Percentiles rank a stretch among this genome's conserved stretches.
Conservation (phyloP, 1,284 basidiomycete species). For the Cryptococcus hybrid region DNA sequence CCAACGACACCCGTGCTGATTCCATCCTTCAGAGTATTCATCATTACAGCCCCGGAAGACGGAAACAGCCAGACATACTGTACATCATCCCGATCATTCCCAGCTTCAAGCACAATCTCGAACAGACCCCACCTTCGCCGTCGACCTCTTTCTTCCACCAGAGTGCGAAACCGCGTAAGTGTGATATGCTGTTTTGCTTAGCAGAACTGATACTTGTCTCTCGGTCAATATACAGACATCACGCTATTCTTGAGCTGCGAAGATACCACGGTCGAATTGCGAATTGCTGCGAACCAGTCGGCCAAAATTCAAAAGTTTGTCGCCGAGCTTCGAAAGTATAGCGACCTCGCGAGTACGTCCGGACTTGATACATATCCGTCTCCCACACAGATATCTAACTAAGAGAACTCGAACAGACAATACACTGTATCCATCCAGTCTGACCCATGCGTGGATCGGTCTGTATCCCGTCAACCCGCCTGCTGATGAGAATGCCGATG, state of each 20-base stretch:
- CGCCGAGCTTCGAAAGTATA: constrained; percentile 18
- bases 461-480: constrained; percentile 26
- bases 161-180: constrained; percentile 41
- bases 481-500: neutral
- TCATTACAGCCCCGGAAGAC: constrained; percentile 11
- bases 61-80: constrained; percentile 12
- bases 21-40: constrained; percentile 22
- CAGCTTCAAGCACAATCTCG: constrained; percentile 25
- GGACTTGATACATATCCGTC: no score
- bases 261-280: constrained; percentile 69
- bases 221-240: constrained; percentile 20
- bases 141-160: constrained; percentile 44
- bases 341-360: no score
- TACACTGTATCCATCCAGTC: constrained; percentile 5
- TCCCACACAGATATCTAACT: neutral
- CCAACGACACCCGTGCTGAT: no score
- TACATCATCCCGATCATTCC: constrained; percentile 29
- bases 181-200: neutral
- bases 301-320: constrained; percentile 29
- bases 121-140: constrained; percentile 43
- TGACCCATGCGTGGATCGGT: constrained; percentile 29
- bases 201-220: neutral
- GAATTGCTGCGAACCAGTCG: constrained; percentile 58
- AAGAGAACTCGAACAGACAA: neutral
- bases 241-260: constrained; percentile 53